A percentile compares a stretch with the other conserved stretches of the same genome.
phyloP scores from a whole-genome alignment of 2,329 filamentous ascomycete genomes.

The Stachybotrys chartarum region DNA sequence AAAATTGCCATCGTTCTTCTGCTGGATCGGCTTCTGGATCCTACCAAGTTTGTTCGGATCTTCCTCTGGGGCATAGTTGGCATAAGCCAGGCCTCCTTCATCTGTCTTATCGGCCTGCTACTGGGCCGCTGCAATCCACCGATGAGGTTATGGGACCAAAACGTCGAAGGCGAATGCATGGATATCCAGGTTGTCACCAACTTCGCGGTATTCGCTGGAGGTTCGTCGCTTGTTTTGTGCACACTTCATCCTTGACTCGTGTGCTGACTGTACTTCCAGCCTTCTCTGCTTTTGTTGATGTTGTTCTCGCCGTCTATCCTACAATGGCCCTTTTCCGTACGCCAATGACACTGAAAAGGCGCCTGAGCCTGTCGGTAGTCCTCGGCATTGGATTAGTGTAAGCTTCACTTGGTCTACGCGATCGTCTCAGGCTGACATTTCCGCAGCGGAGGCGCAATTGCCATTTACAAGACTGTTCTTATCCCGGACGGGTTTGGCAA shows the following conservation, averaged over 20 bases:
- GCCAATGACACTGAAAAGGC: slow-evolving; percentile 15
- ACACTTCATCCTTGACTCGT: neutral
- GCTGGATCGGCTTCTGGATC: slow-evolving; percentile 16
- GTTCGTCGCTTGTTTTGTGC: neutral
- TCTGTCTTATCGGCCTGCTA: slow-evolving; percentile 11
- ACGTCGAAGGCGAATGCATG: slow-evolving; percentile 9
- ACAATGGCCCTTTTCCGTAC: slow-evolving; percentile 11
- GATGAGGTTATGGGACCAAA: slow-evolving; percentile 14
- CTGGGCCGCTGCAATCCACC: slow-evolving; percentile 16
- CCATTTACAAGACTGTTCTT: slow-evolving; percentile 1
- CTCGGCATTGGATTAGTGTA: slow-evolving; percentile 19
- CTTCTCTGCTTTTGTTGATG: slow-evolving; percentile 14
- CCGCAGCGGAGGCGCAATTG: neutral
- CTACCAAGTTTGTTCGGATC: slow-evolving; percentile 8
- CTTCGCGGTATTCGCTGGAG: slow-evolving; percentile 9
- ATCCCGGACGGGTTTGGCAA: neutral
- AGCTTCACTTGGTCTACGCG: neutral
- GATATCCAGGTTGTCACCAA: slow-evolving; percentile 8
- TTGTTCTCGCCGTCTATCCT: slow-evolving; percentile 18
- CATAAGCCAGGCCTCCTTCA: slow-evolving; percentile 8
- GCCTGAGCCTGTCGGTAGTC: slow-evolving; percentile 12
- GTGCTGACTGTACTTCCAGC: slow-evolving; percentile 4
- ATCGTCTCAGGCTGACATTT: neutral
- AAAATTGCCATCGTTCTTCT: slow-evolving; percentile 19
- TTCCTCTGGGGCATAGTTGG: slow-evolving; percentile 16